A percentile compares a stretch with the other conserved stretches of the same genome.
Evolutionary conservation across 2,329 filamentous ascomycete genomes (phyloP).

Genomic region (Hirsutella rhossiliensis): DNA sequence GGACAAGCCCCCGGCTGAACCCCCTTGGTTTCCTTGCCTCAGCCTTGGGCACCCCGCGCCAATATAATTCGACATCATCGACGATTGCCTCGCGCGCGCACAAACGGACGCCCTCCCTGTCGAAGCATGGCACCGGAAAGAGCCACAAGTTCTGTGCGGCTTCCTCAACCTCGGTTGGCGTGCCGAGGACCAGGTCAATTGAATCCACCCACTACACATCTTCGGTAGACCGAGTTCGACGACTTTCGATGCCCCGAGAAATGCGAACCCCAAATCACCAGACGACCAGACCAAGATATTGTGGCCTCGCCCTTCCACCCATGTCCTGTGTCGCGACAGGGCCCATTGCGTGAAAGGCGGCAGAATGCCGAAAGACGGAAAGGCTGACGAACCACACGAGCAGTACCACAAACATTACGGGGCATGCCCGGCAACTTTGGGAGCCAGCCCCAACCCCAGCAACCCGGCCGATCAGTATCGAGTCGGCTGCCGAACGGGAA

Average conservation of each 20-base stretch:
- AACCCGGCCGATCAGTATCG: conserved; percentile 37
- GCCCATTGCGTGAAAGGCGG: neutral
- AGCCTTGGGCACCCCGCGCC: conserved; percentile 5
- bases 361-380: neutral
- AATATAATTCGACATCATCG: neutral
- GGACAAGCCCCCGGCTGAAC: conserved; percentile 17
- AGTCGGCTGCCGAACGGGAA: conserved; percentile 54
- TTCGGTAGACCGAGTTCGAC: no score
- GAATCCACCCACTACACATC: no score
- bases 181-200: no score
- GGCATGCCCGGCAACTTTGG: conserved; percentile 50
- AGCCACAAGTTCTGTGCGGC: neutral
- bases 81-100: neutral
- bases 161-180: neutral
- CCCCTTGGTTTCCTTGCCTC: conserved; percentile 10
- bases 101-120: neutral
- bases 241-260: no score
- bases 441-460: conserved; percentile 46
- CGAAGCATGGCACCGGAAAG: no score
- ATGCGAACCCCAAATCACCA: no score
- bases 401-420: conserved; percentile 49
- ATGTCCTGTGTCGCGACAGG: no score
- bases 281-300: no score
- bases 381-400: conserved; percentile 30
- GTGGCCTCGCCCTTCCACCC: no score